These are phyloP conservation scores for Pseudoscleropodium purum DNA, from an alignment of 225 moss, liverwort and hornwort genomes.

Conservation along the genomic window DNA sequence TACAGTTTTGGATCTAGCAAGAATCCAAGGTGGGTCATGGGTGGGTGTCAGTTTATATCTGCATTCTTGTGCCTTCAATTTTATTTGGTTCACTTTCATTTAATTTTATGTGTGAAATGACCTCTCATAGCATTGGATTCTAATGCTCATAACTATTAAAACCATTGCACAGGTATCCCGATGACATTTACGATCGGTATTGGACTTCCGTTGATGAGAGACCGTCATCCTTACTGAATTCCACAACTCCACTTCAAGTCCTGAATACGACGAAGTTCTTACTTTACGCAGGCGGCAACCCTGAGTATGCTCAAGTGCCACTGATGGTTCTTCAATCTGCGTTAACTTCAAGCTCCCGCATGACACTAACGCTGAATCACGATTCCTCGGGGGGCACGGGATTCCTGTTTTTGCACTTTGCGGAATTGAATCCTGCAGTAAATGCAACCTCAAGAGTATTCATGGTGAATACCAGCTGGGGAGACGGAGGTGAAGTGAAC, in stretches of 20 bases:
- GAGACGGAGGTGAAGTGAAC: neutral
- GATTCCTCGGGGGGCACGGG: neutral
- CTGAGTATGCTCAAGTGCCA: neutral
- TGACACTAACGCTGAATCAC: neutral
- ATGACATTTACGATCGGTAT: neutral
- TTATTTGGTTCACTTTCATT: neutral
- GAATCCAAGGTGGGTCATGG: neutral
- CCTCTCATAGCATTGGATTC: neutral
- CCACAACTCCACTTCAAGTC: neutral
- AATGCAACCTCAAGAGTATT: neutral
- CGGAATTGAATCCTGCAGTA: conserved; percentile 3
- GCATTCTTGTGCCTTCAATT: neutral
- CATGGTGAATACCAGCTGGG: neutral
- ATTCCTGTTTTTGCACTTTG: conserved; percentile 1
- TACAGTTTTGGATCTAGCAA: neutral
- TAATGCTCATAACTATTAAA: neutral
- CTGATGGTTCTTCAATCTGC: neutral
- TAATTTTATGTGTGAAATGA: neutral
- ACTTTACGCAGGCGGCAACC: neutral
- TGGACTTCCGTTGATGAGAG: neutral
- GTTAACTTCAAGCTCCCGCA: neutral
- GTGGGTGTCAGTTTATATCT: neutral
- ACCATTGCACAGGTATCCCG: neutral
- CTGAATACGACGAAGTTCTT: neutral
- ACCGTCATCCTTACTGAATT: neutral